Conservation (phyloP, 345 rosid species). For the Acer yangbiense region DNA sequence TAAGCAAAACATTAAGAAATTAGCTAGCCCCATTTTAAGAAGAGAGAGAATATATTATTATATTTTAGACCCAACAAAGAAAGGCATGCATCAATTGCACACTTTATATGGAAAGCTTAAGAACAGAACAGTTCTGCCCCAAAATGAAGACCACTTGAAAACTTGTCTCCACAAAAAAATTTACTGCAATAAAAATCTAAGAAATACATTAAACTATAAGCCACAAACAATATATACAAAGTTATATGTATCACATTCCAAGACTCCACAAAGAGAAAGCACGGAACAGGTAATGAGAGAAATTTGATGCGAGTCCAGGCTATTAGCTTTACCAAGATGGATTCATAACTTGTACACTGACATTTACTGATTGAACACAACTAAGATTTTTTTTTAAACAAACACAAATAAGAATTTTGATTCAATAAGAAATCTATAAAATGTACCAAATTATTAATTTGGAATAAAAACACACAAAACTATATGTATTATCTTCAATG, state of each 20-base stretch:
- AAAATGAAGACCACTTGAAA: not conserved
- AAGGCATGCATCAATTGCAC: not conserved
- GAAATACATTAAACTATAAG: too few relatives aligned
- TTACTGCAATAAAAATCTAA: not conserved
- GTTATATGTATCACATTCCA: constrained; percentile 20
- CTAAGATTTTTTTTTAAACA: not conserved
- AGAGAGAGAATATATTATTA: not conserved
- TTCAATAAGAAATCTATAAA: not conserved
- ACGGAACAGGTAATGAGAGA: constrained; percentile 17
- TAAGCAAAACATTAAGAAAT: not conserved
- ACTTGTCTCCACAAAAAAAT: not conserved
- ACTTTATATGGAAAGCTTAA: not conserved
- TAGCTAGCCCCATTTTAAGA: not conserved
- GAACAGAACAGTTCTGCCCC: not conserved
- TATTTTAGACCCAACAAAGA: not conserved
- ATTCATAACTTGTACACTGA: not conserved
- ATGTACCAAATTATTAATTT: not conserved
- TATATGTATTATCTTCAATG: constrained; percentile 22
- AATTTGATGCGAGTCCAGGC: constrained; percentile 41
- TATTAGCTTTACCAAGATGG: constrained; percentile 65
- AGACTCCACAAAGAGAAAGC: constrained; percentile 18
- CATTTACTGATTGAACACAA: not conserved
- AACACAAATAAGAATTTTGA: not conserved
- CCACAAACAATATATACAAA: not conserved
- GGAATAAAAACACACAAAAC: not conserved